phyloP scores from a whole-genome alignment of 208 protist genomes.

The Tritrichomonas musculus region DNA sequence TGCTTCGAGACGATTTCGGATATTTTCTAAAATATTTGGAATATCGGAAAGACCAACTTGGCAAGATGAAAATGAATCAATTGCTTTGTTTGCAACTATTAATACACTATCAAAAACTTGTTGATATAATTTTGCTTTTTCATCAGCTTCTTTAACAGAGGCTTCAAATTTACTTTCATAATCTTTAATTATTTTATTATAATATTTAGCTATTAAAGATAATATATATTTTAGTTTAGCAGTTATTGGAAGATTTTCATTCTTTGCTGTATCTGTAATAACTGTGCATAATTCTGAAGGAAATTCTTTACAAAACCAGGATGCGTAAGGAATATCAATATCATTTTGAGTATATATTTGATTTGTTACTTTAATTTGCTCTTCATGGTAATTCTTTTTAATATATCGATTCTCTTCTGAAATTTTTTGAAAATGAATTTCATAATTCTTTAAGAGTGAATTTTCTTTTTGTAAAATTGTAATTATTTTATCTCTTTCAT shows the following conservation, averaged over 20 bases:
- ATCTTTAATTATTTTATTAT: neutral
- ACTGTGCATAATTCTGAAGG: neutral
- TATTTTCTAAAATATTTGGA: neutral
- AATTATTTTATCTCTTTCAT: neutral
- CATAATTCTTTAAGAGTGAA: neutral
- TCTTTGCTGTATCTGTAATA: neutral
- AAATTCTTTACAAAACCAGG: conserved; percentile 11
- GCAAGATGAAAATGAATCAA: neutral
- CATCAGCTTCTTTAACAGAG: neutral
- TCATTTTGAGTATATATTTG: neutral
- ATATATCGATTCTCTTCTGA: neutral
- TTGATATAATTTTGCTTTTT: neutral
- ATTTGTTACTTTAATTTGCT: neutral
- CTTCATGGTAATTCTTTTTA: neutral
- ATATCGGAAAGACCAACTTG: neutral
- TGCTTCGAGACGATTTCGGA: neutral
- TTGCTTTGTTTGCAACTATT: too few relatives aligned
- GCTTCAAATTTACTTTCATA: neutral
- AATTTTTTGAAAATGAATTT: neutral
- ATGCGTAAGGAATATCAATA: neutral
- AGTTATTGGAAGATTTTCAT: neutral
- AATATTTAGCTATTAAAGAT: neutral
- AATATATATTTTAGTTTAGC: neutral
- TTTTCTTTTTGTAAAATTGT: neutral
- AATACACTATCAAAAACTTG: neutral